Conservation (phyloP, 768 basidiomycete genomes). For the Phallus indusiatus region DNA sequence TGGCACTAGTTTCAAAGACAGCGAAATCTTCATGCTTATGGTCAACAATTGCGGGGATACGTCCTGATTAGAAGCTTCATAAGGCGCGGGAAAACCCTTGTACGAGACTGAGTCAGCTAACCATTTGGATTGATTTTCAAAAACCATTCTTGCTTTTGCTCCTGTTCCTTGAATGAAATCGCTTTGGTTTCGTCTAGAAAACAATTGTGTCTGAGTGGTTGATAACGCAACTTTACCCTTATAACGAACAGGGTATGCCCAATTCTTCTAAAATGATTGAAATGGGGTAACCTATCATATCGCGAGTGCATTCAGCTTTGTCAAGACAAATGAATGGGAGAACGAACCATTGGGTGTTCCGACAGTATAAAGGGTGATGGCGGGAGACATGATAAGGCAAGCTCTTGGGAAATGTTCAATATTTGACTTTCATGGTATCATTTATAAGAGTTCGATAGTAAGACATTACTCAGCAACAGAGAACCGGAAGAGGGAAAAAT, state of each 20-base stretch:
- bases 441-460: too few species aligned
- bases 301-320: background rate
- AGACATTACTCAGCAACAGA: too few species aligned
- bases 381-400: background rate
- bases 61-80: conserved; percentile 16
- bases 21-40: conserved; percentile 35
- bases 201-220: conserved; percentile 17
- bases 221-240: background rate
- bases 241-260: background rate
- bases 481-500: too few species aligned
- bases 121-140: conserved; percentile 8
- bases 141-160: conserved; percentile 8
- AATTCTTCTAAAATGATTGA: conserved; percentile 4
- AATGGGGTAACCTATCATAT: conserved; percentile 2
- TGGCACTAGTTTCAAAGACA: conserved; percentile 74
- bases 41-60: conserved; percentile 64
- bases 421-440: too few species aligned
- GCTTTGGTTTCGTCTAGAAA: background rate
- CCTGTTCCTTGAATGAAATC: conserved; percentile 1
- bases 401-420: too few species aligned
- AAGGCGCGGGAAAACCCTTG: background rate
- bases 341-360: background rate
- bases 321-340: background rate
- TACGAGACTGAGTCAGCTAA: background rate
- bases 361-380: conserved; percentile 1